Base-by-base conservation (phyloP, 345 rosid species). In the Brassica incana region DNA sequence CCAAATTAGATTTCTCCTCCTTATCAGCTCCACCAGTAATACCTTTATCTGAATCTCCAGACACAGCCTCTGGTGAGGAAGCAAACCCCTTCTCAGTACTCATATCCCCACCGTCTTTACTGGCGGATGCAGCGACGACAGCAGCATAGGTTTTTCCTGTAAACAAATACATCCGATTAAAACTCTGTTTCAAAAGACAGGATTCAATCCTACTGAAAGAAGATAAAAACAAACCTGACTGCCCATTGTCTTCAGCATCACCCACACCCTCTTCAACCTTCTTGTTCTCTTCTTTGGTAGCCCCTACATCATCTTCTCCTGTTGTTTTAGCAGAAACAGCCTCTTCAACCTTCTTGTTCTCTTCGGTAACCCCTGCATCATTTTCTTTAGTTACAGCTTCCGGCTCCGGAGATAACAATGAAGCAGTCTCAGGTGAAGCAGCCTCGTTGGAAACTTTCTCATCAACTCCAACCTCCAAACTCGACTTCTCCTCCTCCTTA, bases 141-240 rank as follows among this genome's bases (percentile, higher is more conserved):
- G 84, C 74, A 62, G 82, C 80, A 45, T 72, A 70, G n/a, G 74
- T 78, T 71, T 71, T 80, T 45, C 81, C 77, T 67, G 29, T 69
- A 33, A 43, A 77, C 58, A 1, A 65, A 8, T 8, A 5, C 50
- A 74, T 11, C 27, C 48, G 25, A 80, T 69, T 8, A 82, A 80
- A 81, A 66, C 68, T 82, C 74, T 80, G 77, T 69, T 38, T 25
- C 71, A 43, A 27, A 36, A 78, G 33, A 73, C 75, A 33, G 77
- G 43, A 76, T 29, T 75, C 38, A 8, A 79, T 65, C 27, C 30
- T 69, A 60, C 74, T 43, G 0, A 69, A 56, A 58, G 10, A 36
- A 36, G 43, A 1, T 7, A 79, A 48, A 48, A 62, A 62, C 91
- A 60, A 62, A 62, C 95, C 95, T 88, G 94, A 74, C 15, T 81